These are phyloP conservation scores for Alternaria angustiovoidea DNA, from an alignment of 2,329 filamentous ascomycete genomes.

Conservation along the genomic window DNA sequence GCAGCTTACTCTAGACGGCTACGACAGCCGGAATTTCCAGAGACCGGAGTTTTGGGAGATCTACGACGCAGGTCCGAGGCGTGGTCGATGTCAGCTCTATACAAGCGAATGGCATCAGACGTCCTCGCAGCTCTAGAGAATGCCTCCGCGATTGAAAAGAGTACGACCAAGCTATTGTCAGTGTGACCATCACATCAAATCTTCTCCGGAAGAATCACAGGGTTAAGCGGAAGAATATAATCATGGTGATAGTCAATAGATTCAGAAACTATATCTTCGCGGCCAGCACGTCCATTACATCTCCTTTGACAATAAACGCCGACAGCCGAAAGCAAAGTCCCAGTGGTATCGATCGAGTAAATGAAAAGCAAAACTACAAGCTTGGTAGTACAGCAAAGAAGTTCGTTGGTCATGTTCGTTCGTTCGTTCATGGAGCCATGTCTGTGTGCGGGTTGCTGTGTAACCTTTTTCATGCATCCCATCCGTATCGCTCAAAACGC, in stretches of 20 bases:
- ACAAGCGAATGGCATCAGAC: not conserved
- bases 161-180: not conserved
- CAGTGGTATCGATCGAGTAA: conserved; percentile 23
- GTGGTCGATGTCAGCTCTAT: not conserved
- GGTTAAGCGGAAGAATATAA: not conserved
- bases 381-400: conserved; percentile 19
- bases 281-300: conserved; percentile 14
- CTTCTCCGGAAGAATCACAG: not conserved
- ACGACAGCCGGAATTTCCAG: not conserved
- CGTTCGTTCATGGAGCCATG: conserved; percentile 18
- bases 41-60: conserved; percentile 2
- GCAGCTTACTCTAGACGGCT: conserved; percentile 1
- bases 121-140: not conserved
- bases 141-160: not conserved
- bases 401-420: conserved; percentile 6
- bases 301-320: conserved; percentile 1
- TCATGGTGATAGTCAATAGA: conserved; percentile 5
- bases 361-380: conserved; percentile 7
- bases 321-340: conserved; percentile 4
- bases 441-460: conserved; percentile 29
- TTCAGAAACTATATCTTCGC: conserved; percentile 14
- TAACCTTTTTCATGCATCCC: conserved; percentile 18
- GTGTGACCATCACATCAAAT: not conserved
- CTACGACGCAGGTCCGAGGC: conserved; percentile 11
- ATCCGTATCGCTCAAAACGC: conserved; percentile 17